A percentile compares a stretch with the other conserved stretches of the same genome.
phyloP scores from a whole-genome alignment of 768 basidiomycete genomes.

The Lactifluus pinguis region DNA sequence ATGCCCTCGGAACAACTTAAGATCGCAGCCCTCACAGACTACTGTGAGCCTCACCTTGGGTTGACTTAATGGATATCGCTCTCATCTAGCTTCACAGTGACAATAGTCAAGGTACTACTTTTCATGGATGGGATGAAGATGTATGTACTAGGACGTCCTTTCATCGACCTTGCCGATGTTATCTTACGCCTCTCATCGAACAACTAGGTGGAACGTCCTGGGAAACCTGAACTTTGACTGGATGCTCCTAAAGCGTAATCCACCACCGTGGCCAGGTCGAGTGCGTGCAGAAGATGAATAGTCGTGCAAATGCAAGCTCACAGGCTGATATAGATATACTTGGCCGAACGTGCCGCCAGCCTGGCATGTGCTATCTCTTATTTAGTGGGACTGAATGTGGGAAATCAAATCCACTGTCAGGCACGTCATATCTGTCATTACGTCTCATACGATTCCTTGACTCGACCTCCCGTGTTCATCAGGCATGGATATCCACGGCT shows the following conservation, averaged over 20 bases:
- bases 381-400: neutral
- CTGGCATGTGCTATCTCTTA: neutral
- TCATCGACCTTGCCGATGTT: neutral
- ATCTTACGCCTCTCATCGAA: neutral
- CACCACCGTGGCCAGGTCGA: neutral
- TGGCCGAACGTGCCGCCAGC: conserved; percentile 1
- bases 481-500: conserved; percentile 2
- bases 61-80: no score
- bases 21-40: neutral
- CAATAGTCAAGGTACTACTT: conserved; percentile 2
- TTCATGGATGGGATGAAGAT: conserved; percentile 8
- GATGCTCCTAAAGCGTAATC: neutral
- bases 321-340: neutral
- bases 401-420: conserved; percentile 2
- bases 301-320: neutral
- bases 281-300: neutral
- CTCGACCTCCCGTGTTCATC: neutral
- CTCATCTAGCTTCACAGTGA: neutral
- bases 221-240: conserved; percentile 9
- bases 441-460: neutral
- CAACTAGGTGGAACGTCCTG: conserved; percentile 3
- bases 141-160: neutral
- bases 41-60: neutral
- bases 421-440: neutral
- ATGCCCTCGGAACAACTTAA: neutral